Percentiles rank a stretch among this genome's conserved stretches.
Evolutionary conservation across 257 asterid genomes (phyloP).

Genomic region (Coffea canephora): DNA sequence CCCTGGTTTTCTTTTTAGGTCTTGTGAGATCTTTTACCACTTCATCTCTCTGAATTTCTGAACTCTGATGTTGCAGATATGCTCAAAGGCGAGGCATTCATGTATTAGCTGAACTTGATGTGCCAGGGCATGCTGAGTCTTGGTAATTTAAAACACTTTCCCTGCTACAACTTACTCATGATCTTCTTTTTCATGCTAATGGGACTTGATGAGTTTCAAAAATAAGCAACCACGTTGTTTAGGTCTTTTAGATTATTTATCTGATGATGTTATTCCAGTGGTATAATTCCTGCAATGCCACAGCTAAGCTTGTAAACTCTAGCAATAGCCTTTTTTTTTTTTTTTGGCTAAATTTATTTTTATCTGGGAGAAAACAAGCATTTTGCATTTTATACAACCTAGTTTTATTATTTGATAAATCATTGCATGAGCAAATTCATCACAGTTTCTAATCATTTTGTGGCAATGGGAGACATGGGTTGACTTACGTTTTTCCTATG

Average conservation of each 20-base stretch:
- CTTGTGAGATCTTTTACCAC: background rate
- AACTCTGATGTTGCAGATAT: slow-evolving; percentile 45
- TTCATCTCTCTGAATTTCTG: slow-evolving; percentile 3
- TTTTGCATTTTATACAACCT: background rate
- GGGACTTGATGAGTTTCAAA: background rate
- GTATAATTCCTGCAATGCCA: background rate
- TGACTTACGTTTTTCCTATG: background rate
- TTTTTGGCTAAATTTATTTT: background rate
- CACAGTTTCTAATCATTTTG: background rate
- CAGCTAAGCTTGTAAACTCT: background rate
- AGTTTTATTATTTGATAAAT: background rate
- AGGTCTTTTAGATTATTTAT: background rate
- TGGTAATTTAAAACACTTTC: slow-evolving; percentile 44
- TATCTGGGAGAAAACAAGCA: background rate
- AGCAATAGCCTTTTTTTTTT: background rate
- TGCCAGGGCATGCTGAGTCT: slow-evolving; percentile 89
- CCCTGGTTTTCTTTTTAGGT: background rate
- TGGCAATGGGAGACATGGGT: background rate
- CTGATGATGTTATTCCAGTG: background rate
- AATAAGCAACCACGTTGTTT: background rate
- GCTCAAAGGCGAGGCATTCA: slow-evolving; percentile 79
- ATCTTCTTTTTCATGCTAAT: background rate
- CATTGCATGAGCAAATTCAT: background rate
- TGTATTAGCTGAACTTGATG: slow-evolving; percentile 89
- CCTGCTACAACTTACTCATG: background rate